phyloP scores from a whole-genome alignment of 2,329 filamentous ascomycete species.

The Fusarium sp. region DNA sequence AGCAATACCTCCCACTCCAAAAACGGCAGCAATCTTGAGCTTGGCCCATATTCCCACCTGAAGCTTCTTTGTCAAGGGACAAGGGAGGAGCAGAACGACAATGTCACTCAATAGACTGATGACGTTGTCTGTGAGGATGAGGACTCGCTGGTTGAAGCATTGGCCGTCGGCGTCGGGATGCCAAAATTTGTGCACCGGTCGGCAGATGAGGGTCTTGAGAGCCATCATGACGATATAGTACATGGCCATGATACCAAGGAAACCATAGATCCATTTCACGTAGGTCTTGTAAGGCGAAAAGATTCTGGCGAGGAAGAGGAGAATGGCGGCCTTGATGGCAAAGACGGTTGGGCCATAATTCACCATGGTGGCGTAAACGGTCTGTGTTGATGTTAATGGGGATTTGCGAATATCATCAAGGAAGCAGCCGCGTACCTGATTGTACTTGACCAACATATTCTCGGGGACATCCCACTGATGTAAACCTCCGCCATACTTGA shows the following conservation, averaged over 20 bases:
- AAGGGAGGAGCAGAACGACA: constrained; percentile 17
- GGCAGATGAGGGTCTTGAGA: constrained; percentile 28
- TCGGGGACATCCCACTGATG: constrained; percentile 34
- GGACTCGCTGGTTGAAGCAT: constrained; percentile 26
- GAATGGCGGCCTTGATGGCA: constrained; percentile 29
- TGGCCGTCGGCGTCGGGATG: constrained; percentile 9
- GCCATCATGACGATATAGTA: constrained; percentile 28
- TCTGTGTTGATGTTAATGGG: not conserved
- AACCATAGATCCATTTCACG: constrained; percentile 32
- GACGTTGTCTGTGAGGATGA: constrained; percentile 28
- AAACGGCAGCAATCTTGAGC: constrained; percentile 27
- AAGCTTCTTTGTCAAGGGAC: constrained; percentile 28
- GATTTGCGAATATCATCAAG: not conserved
- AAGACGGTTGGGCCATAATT: constrained; percentile 33
- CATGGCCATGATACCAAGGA: constrained; percentile 11
- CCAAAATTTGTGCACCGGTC: constrained; percentile 30
- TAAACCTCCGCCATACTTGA: constrained; percentile 24
- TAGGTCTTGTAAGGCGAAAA: constrained; percentile 29
- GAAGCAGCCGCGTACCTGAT: not conserved
- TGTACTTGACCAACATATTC: constrained; percentile 15
- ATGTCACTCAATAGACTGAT: constrained; percentile 30
- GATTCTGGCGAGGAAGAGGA: constrained; percentile 21
- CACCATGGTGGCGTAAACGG: constrained; percentile 31
- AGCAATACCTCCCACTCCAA: constrained; percentile 23
- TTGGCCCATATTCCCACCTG: constrained; percentile 26